Evolutionary conservation across 345 rosid genomes (phyloP).

Genomic region (Eucalyptus curtisii): DNA sequence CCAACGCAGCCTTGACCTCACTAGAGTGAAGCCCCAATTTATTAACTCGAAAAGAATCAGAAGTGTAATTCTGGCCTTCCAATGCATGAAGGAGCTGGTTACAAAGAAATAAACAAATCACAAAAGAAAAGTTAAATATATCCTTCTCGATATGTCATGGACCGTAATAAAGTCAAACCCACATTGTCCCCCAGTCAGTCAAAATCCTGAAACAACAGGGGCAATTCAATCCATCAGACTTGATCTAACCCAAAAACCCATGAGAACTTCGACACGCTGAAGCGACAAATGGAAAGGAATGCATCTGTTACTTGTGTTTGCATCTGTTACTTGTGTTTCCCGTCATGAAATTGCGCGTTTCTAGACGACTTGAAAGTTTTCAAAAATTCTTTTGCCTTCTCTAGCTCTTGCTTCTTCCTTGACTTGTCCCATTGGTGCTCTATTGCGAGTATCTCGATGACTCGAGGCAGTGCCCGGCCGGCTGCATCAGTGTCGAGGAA

Average conservation of each 20-base stretch:
- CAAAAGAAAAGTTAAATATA: neutral
- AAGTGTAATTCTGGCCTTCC: neutral
- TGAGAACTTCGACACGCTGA: neutral
- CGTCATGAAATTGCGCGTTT: conserved; percentile 91
- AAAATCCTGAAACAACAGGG: neutral
- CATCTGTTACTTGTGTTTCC: conserved; percentile 54
- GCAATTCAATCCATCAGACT: neutral
- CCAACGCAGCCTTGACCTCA: neutral
- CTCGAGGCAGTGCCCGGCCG: conserved; percentile 63
- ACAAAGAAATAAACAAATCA: neutral
- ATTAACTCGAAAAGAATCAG: neutral
- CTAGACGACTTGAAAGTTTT: conserved; percentile 86
- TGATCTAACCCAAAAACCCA: neutral
- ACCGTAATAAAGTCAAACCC: neutral
- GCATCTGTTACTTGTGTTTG: conserved; percentile 45
- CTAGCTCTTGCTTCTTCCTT: conserved; percentile 57
- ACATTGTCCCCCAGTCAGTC: neutral
- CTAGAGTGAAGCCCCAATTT: neutral
- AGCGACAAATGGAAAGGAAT: neutral
- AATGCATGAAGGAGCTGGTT: neutral
- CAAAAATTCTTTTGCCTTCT: conserved; percentile 53
- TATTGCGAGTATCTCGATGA: conserved; percentile 57
- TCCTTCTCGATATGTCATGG: neutral
- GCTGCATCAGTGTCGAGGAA: conserved; percentile 98
- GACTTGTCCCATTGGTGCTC: conserved; percentile 79